Conservation (phyloP, 148 eudicot species). For the Rhododendron mucronatum region DNA sequence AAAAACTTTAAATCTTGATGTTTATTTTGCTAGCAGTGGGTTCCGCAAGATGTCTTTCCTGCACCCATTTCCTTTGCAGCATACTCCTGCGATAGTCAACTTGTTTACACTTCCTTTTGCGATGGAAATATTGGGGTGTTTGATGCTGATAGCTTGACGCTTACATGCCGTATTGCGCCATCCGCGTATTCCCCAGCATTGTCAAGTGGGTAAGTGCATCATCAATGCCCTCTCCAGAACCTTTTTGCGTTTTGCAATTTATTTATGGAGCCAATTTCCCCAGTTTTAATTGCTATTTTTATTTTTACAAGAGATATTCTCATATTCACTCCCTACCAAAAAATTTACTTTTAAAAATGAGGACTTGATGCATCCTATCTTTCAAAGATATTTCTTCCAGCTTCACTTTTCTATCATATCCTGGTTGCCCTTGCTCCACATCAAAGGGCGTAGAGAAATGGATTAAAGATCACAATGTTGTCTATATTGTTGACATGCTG, state of each 20-base stretch:
- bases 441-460: too few species aligned
- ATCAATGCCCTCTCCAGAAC: not conserved
- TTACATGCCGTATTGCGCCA: slow-evolving; percentile 67
- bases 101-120: slow-evolving; percentile 60
- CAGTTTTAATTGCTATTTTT: too few species aligned
- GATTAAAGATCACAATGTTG: too few species aligned
- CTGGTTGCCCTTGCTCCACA: too few species aligned
- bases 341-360: too few species aligned
- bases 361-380: too few species aligned
- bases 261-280: not conserved
- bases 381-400: too few species aligned
- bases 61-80: slow-evolving; percentile 72
- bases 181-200: slow-evolving; percentile 54
- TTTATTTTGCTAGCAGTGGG: slow-evolving; percentile 55
- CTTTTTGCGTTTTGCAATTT: not conserved
- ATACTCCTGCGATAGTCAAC: slow-evolving; percentile 73
- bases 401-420: too few species aligned
- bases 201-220: slow-evolving; percentile 55
- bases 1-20: slow-evolving; percentile 2
- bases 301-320: too few species aligned
- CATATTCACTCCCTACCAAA: too few species aligned
- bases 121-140: slow-evolving; percentile 81
- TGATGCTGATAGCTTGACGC: slow-evolving; percentile 66
- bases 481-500: too few species aligned
- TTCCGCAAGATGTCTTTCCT: slow-evolving; percentile 66